Base-by-base conservation (phyloP, 345 rosid species). In the Mercurialis annua region DNA sequence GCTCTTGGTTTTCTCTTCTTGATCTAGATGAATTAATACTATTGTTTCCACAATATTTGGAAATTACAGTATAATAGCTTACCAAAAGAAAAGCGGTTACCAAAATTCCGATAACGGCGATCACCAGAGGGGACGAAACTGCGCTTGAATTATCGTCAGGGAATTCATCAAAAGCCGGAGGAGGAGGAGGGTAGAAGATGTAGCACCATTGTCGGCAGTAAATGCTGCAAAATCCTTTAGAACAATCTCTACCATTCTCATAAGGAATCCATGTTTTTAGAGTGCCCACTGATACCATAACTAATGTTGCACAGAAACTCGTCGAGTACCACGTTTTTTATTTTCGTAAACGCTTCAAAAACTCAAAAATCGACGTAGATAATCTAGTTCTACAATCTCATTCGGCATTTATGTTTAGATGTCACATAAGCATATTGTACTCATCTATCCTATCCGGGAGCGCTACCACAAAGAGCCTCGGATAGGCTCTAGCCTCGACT, bases 191-290 rank as follows among this genome's bases (percentile, higher is more conserved):
- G 69, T 71, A 81, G 50, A 81, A 74, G 48, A 77, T 69, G 83
- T 81, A 85, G 80, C 99, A 89, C 91, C 96, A 87, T 70, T 86
- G 97, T 24, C 95, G 97, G 43, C 96, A 94, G 65, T 81, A 75
- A 20, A 84, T 66, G 69, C 89, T 85, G 67, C 99, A 94, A 30
- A 83, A 64, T 30, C 90, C 93, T 77, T 81, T 81, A 30, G 96
- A 80, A 75, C 97, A 94, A 71, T 94, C 96, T 72, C 80, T 85
- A 66, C 59, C 77, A 64, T 83, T 86, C 73, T 79, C 65, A 53
- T 85, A 78, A 9, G 88, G 92, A 44, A 70, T 78, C 90, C 75
- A 80, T 26, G 83, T 71, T 64, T 74, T 81, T 33, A 86, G 79
- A 64, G 71, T 73, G 36, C 71, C 83, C 44, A 64, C 4, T 11